Percentiles rank a stretch among this genome's conserved stretches.
These are phyloP conservation scores for Eruca vesicaria DNA, from an alignment of 441 rosid species.

Conservation along the genomic window DNA sequence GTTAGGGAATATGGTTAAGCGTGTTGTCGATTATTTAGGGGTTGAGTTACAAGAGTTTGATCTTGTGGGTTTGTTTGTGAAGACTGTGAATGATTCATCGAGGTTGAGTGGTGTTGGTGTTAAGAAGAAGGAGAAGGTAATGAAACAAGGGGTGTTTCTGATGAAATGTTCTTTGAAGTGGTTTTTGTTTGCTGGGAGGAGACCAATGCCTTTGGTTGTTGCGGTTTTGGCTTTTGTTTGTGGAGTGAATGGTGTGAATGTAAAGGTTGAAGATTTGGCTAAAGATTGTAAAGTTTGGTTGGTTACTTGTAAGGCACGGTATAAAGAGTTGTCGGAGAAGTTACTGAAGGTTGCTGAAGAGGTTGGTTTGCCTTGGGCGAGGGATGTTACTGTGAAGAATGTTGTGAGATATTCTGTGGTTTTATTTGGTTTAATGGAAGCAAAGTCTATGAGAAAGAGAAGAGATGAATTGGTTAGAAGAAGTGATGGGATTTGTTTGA, in stretches of 20 bases:
- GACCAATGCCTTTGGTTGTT: no score
- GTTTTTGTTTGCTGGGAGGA: no score
- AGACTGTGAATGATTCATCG: no score
- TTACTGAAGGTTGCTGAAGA: constrained; percentile 69
- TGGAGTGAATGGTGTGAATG: constrained; percentile 51
- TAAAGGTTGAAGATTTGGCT: constrained; percentile 56
- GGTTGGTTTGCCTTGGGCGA: constrained; percentile 72
- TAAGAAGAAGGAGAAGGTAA: no score
- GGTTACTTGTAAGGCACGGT: constrained; percentile 49
- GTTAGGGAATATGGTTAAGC: no score
- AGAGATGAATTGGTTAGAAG: constrained; percentile 6
- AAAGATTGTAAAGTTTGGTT: constrained; percentile 42
- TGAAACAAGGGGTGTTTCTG: no score
- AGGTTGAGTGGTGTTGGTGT: no score
- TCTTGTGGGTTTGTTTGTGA: no score
- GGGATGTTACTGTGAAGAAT: constrained; percentile 70
- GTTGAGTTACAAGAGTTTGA: no score
- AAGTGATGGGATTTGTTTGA: constrained; percentile 41
- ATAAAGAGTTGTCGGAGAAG: constrained; percentile 60
- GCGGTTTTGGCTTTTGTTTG: no score
- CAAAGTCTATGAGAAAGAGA: constrained; percentile 52
- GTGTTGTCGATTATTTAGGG: no score
- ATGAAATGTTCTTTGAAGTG: no score
- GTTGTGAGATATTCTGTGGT: constrained; percentile 54
- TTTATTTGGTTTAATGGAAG: constrained; percentile 75